Conservation (phyloP, 768 basidiomycete genomes). For the Astraeus odoratus region DNA sequence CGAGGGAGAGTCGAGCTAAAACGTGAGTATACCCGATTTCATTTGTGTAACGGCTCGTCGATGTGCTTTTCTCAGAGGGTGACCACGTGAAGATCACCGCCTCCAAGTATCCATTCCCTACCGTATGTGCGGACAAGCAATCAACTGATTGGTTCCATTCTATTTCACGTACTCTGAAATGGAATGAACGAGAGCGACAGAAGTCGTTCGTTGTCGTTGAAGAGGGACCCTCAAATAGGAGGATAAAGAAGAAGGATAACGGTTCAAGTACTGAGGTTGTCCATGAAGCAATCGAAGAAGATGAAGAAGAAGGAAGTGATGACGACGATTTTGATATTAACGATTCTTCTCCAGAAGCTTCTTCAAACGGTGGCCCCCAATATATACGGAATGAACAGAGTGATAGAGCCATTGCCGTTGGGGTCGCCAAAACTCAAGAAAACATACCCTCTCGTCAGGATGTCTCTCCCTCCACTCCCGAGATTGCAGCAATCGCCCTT, state of each 20-base stretch:
- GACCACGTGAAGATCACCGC: conserved; percentile 99
- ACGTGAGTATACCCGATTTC: conserved; percentile 48
- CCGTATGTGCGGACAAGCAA: conserved; percentile 95
- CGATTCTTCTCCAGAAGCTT: conserved; percentile 66
- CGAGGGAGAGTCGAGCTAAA: conserved; percentile 92
- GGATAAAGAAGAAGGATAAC: conserved; percentile 15
- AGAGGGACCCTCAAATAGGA: conserved; percentile 56
- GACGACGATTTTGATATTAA: conserved; percentile 91
- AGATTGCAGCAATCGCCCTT: conserved; percentile 27
- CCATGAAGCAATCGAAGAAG: conserved; percentile 32
- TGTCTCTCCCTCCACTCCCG: conserved; percentile 22
- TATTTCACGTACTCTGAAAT: conserved; percentile 93
- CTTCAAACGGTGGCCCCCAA: conserved; percentile 2
- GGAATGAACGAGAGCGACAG: conserved; percentile 98
- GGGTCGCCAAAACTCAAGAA: conserved; percentile 26
- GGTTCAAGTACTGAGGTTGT: not conserved
- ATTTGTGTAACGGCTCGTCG: not conserved
- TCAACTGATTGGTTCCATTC: conserved; percentile 99
- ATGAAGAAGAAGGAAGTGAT: conserved; percentile 42
- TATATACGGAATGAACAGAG: conserved; percentile 13
- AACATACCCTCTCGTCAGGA: conserved; percentile 19
- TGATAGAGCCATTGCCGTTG: conserved; percentile 9
- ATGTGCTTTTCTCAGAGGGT: conserved; percentile 61
- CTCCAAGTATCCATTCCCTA: conserved; percentile 96
- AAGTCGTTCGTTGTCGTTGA: conserved; percentile 99